Percentiles rank a stretch among this genome's conserved stretches.
Evolutionary conservation across 2,329 filamentous ascomycete species (phyloP).

Genomic region (Pestalotiopsis sp.): DNA sequence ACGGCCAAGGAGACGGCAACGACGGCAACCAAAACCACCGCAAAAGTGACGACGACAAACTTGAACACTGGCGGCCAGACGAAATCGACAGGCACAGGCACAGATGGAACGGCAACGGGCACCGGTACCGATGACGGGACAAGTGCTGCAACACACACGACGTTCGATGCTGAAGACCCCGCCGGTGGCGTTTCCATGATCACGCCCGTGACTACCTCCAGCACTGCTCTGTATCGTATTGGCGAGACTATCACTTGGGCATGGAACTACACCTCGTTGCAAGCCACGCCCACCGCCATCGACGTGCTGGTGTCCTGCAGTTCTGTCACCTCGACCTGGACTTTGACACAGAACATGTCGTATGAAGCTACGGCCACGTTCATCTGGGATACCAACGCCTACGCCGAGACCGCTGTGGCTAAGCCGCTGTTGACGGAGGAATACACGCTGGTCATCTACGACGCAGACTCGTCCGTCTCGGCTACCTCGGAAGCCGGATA

Average conservation of each 20-base stretch:
- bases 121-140: conserved; percentile 30
- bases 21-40: conserved; percentile 18
- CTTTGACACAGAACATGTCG: conserved; percentile 66
- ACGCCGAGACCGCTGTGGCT: conserved; percentile 47
- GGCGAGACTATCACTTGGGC: conserved; percentile 61
- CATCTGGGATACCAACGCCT: conserved; percentile 60
- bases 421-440: conserved; percentile 54
- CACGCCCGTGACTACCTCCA: conserved; percentile 48
- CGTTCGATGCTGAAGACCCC: conserved; percentile 48
- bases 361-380: conserved; percentile 53
- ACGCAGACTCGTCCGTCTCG: conserved; percentile 54
- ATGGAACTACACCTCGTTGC: conserved; percentile 69
- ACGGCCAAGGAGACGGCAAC: conserved; percentile 22
- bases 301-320: conserved; percentile 63
- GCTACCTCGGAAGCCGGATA: conserved; percentile 59
- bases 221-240: conserved; percentile 60
- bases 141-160: conserved; percentile 35
- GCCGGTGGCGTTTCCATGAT: conserved; percentile 57
- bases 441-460: conserved; percentile 66
- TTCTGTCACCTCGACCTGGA: conserved; percentile 55
- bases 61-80: conserved; percentile 43
- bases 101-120: conserved; percentile 27
- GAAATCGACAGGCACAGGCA: conserved; percentile 23
- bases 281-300: conserved; percentile 60
- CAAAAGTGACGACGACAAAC: conserved; percentile 33